Percentiles rank a stretch among this genome's conserved stretches.
These are phyloP conservation scores for Globisporangium alternatum DNA, from an alignment of 352 stramenopile genomes.

Conservation along the genomic window DNA sequence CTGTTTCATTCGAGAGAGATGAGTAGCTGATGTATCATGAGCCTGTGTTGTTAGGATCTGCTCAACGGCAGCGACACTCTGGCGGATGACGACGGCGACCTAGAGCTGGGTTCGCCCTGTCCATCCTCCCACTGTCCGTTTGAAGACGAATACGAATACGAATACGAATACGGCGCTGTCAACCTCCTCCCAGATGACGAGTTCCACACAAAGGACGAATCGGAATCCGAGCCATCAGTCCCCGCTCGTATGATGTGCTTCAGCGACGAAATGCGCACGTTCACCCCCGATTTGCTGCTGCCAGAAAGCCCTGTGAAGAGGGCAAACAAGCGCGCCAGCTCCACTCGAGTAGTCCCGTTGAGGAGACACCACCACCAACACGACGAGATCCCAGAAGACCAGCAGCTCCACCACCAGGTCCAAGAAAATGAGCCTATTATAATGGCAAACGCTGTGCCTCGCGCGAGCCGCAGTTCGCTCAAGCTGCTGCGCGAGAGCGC, in stretches of 20 bases:
- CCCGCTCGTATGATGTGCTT: slow-evolving; percentile 16
- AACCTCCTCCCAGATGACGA: neutral
- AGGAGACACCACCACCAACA: neutral
- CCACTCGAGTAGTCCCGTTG: neutral
- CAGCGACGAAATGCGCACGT: slow-evolving; percentile 18
- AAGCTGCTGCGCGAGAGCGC: slow-evolving; percentile 40
- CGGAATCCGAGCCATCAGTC: neutral
- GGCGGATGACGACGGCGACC: neutral
- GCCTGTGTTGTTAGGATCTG: neutral
- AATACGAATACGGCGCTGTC: neutral
- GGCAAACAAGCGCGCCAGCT: neutral
- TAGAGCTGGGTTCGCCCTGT: neutral
- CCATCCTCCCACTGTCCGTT: neutral
- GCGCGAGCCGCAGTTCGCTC: slow-evolving; percentile 28
- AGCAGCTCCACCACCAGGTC: neutral
- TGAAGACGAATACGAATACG: neutral
- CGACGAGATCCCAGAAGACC: neutral
- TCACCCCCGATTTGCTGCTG: slow-evolving; percentile 6
- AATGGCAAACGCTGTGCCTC: neutral
- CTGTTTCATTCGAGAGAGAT: neutral
- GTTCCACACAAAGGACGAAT: neutral
- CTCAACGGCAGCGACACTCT: slow-evolving; percentile 3
- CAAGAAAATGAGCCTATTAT: neutral
- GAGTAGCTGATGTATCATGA: neutral
- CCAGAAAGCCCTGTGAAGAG: neutral